Conservation (phyloP, 192 early-diverging fungal genomes). For the Dimargaris verticillata region DNA sequence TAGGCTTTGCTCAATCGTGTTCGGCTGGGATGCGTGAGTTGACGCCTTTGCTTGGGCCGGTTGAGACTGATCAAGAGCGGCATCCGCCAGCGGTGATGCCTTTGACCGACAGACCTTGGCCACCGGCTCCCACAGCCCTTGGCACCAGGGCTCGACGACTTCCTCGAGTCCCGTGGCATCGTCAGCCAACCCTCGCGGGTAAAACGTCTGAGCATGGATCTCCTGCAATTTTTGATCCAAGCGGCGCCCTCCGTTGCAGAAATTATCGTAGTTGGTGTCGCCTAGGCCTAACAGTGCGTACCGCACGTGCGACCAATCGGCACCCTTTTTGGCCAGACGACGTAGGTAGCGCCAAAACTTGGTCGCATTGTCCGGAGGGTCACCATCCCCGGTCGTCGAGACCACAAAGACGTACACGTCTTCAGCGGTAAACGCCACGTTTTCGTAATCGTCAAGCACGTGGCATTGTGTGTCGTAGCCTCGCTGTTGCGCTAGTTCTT, state of each 20-base stretch:
- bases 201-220: conserved; percentile 55
- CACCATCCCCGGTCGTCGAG: conserved; percentile 90
- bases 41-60: background rate
- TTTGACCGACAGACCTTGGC: conserved; percentile 21
- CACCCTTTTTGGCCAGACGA: background rate
- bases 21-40: too few species aligned
- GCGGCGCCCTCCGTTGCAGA: conserved; percentile 68
- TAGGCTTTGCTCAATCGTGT: too few species aligned
- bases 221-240: conserved; percentile 63
- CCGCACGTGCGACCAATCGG: conserved; percentile 11
- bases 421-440: conserved; percentile 23
- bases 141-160: conserved; percentile 84
- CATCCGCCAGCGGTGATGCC: background rate
- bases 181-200: conserved; percentile 68
- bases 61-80: background rate
- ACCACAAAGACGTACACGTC: conserved; percentile 50
- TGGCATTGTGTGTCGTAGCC: conserved; percentile 47
- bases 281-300: conserved; percentile 56
- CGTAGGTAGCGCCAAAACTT: conserved; percentile 78
- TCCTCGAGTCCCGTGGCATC: conserved; percentile 87
- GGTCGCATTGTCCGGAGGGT: conserved; percentile 85
- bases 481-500: conserved; percentile 51
- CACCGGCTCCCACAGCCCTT: conserved; percentile 58
- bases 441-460: conserved; percentile 59
- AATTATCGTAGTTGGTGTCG: conserved; percentile 90